Percentiles rank a stretch among this genome's conserved stretches.
Conservation (phyloP, 495 filamentous ascomycete species). For the Xylaria grammica region DNA sequence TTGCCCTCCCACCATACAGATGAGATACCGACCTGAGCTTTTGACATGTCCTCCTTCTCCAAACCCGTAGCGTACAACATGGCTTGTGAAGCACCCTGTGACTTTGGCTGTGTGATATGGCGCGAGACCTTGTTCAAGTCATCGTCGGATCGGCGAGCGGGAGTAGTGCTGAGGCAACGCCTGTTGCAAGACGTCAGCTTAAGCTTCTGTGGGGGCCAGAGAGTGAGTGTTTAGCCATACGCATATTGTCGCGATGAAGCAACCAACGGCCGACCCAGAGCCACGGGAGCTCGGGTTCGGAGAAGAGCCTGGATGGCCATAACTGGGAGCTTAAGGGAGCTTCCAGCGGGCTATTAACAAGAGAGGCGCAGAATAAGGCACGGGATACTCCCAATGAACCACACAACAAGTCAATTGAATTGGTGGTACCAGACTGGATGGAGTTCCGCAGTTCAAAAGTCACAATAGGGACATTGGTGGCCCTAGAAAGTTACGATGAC, state of each 20-base stretch:
- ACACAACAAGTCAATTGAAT: slow-evolving; percentile 1
- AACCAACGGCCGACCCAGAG: slow-evolving; percentile 44
- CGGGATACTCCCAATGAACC: slow-evolving; percentile 7
- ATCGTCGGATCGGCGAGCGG: slow-evolving; percentile 50
- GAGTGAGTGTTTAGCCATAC: slow-evolving; percentile 34
- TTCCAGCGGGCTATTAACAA: slow-evolving; percentile 11
- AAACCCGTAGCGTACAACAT: slow-evolving; percentile 98
- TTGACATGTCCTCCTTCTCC: slow-evolving; percentile 81
- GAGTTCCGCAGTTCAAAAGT: neutral
- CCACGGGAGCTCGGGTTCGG: slow-evolving; percentile 45
- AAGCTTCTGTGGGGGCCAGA: neutral
- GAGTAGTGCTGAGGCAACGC: slow-evolving; percentile 46
- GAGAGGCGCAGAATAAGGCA: neutral
- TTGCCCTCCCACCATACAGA: slow-evolving; percentile 91
- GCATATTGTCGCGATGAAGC: slow-evolving; percentile 41
- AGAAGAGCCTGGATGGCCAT: slow-evolving; percentile 48
- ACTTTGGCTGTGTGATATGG: slow-evolving; percentile 90
- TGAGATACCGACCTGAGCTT: slow-evolving; percentile 95
- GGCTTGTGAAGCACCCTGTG: slow-evolving; percentile 96
- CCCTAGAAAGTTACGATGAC: slow-evolving; percentile 11
- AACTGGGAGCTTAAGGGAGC: slow-evolving; percentile 1
- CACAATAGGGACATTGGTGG: neutral
- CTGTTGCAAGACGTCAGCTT: slow-evolving; percentile 33
- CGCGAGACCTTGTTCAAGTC: slow-evolving; percentile 82
- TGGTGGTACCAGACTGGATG: neutral